These are phyloP conservation scores for Fusarium caatingaense DNA, from an alignment of 2,329 filamentous ascomycete species.

Conservation along the genomic window DNA sequence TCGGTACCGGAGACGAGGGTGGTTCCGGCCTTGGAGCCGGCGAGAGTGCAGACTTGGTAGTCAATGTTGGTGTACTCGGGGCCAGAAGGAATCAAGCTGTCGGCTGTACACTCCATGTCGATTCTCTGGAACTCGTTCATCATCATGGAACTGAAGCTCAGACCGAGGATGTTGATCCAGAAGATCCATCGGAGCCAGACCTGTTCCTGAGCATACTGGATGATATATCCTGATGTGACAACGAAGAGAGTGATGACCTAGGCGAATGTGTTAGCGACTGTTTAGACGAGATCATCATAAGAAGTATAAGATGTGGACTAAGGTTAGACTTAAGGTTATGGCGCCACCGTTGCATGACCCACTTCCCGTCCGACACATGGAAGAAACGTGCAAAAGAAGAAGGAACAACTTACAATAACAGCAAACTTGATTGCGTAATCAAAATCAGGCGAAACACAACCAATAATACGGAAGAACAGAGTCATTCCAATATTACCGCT, in stretches of 20 bases:
- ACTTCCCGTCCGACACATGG: not conserved
- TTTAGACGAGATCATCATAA: not conserved
- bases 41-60: conserved; percentile 83
- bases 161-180: conserved; percentile 79
- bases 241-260: conserved; percentile 78
- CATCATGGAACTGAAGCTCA: conserved; percentile 84
- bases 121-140: conserved; percentile 83
- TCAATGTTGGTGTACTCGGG: conserved; percentile 75
- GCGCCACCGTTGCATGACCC: not conserved
- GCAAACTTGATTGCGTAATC: conserved; percentile 88
- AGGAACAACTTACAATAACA: conserved; percentile 64
- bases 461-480: conserved; percentile 80
- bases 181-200: conserved; percentile 85
- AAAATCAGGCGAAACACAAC: conserved; percentile 81
- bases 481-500: conserved; percentile 79
- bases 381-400: not conserved
- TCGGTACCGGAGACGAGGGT: conserved; percentile 70
- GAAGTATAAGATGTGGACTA: not conserved
- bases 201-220: conserved; percentile 80
- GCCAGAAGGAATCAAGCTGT: conserved; percentile 78
- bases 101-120: conserved; percentile 74
- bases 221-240: conserved; percentile 83
- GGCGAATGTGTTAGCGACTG: not conserved
- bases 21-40: conserved; percentile 76
- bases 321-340: not conserved